A percentile compares a stretch with the other conserved stretches of the same genome.
Evolutionary conservation across 2,329 filamentous ascomycete species (phyloP).

Genomic region (Pseudopyrenochaeta lycopersici): DNA sequence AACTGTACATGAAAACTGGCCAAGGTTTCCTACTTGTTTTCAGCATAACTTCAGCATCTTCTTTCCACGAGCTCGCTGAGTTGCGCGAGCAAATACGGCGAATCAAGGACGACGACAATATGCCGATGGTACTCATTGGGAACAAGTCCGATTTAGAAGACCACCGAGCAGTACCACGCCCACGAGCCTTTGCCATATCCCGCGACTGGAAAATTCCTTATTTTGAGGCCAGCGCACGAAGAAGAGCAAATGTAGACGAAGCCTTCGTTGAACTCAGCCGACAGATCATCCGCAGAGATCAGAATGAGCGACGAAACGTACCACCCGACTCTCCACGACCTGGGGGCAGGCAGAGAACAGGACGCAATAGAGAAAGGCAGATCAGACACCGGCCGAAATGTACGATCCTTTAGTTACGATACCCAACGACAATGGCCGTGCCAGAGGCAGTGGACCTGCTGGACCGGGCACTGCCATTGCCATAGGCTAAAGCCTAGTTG

Average conservation of each 20-base stretch:
- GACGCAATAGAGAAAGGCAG: slow-evolving; percentile 11
- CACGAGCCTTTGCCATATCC: slow-evolving; percentile 83
- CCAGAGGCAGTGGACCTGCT: slow-evolving; percentile 29
- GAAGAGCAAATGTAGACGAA: slow-evolving; percentile 87
- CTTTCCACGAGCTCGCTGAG: slow-evolving; percentile 81
- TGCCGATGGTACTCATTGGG: slow-evolving; percentile 88
- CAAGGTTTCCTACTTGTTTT: slow-evolving; percentile 93
- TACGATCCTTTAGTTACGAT: slow-evolving; percentile 38
- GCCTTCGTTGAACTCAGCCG: slow-evolving; percentile 86
- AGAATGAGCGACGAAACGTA: slow-evolving; percentile 49
- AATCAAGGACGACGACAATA: slow-evolving; percentile 86
- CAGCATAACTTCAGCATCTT: slow-evolving; percentile 85
- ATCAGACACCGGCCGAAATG: slow-evolving; percentile 33
- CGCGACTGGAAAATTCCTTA: slow-evolving; percentile 89
- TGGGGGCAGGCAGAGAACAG: slow-evolving; percentile 11
- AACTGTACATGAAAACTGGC: slow-evolving; percentile 82
- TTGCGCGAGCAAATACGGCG: slow-evolving; percentile 89
- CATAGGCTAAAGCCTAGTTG: too few species aligned
- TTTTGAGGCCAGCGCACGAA: slow-evolving; percentile 87
- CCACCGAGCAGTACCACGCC: slow-evolving; percentile 78
- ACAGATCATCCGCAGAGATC: slow-evolving; percentile 81
- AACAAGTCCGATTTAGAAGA: slow-evolving; percentile 94
- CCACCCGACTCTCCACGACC: slow-evolving; percentile 25
- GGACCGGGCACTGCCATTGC: slow-evolving; percentile 27
- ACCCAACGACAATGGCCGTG: slow-evolving; percentile 25